Base-by-base conservation (phyloP, 2,329 filamentous ascomycete genomes). In the Paecilomyces variotii region DNA sequence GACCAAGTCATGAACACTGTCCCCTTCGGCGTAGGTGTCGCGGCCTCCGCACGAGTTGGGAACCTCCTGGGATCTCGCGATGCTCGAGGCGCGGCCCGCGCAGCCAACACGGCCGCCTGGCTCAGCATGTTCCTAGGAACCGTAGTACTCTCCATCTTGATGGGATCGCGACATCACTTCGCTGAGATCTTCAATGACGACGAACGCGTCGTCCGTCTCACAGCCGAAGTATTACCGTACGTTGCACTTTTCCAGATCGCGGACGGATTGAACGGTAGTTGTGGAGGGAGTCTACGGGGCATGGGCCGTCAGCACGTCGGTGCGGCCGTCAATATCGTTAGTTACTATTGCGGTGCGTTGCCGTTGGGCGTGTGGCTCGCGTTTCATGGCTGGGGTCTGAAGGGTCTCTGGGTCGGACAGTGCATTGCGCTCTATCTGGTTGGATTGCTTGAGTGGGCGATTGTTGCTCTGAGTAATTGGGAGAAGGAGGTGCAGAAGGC, bases 201-300 rank as follows among this genome's bases (percentile, higher is more conserved):
- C 65, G 74, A 83, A 24, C 74, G 80, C 0, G 91, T 96, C 0
- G 80, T 95, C 51, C 76, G 71, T 7, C 82, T 96, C 0, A 92
- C 91, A 0, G 84, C 87, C 0, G 77, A 95, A 14, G 88, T 96
- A 27, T 86, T 96, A 79, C 91, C 91, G 0, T 93, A 87, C 66
- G 91, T 96, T 0, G 91, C 91, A 0, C 78, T 96, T 2, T 96
- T 96, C 74, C 91, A 96, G 76, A 92, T 96, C 60, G 90, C 91
- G 0, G 91, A 96, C 70, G 91, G 91, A 0, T 76, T 96, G 34
- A 94, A 94, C 67, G 90, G 91, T 0, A 89, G 85, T 60, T 96
- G 91, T 68, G 91, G 91, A 1, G 91, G 91, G 1, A 85, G 86
- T 24, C 75, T 96, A 12, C 77, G 91, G 63, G 91, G 91, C 0